Conservation (phyloP, 352 stramenopile species). For the Pythium dissimile region DNA sequence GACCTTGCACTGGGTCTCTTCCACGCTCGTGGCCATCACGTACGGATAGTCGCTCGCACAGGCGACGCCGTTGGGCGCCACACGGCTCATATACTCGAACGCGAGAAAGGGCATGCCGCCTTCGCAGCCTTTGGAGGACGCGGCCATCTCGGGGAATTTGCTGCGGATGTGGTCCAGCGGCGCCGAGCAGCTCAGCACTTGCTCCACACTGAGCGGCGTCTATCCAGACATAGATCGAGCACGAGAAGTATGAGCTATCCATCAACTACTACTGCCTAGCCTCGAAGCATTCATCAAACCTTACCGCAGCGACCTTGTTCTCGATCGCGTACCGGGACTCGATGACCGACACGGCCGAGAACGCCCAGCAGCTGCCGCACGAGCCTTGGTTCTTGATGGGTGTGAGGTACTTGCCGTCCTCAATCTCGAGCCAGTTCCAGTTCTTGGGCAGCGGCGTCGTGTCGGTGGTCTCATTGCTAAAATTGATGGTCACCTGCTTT, state of each 20-base stretch:
- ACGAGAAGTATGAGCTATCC: not conserved
- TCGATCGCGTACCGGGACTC: constrained; percentile 81
- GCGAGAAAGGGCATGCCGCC: constrained; percentile 89
- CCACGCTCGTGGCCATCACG: constrained; percentile 68
- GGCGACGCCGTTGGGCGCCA: constrained; percentile 62
- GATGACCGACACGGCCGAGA: constrained; percentile 73
- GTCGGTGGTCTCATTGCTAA: constrained; percentile 17
- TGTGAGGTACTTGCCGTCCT: constrained; percentile 80
- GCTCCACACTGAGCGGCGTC: constrained; percentile 77
- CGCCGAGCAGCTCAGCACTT: constrained; percentile 77
- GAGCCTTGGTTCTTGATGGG: constrained; percentile 92
- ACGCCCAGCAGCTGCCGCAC: constrained; percentile 93
- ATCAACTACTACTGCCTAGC: not conserved
- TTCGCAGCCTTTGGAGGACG: constrained; percentile 78
- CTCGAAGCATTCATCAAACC: not conserved
- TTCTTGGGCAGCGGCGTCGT: constrained; percentile 34
- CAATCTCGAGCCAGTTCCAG: constrained; percentile 68
- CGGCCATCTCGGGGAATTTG: constrained; percentile 69
- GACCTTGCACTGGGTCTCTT: constrained; percentile 35
- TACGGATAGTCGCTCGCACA: constrained; percentile 71
- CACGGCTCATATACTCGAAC: constrained; percentile 78
- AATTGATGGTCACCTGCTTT: constrained; percentile 25
- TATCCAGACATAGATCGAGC: constrained; percentile 7
- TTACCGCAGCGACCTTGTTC: constrained; percentile 52
- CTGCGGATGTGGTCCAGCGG: constrained; percentile 70